Evolutionary conservation across 129 eudicot species (phyloP), one percentile per base, ranked within the genome.

Genomic region (Erigeron canadensis): DNA sequence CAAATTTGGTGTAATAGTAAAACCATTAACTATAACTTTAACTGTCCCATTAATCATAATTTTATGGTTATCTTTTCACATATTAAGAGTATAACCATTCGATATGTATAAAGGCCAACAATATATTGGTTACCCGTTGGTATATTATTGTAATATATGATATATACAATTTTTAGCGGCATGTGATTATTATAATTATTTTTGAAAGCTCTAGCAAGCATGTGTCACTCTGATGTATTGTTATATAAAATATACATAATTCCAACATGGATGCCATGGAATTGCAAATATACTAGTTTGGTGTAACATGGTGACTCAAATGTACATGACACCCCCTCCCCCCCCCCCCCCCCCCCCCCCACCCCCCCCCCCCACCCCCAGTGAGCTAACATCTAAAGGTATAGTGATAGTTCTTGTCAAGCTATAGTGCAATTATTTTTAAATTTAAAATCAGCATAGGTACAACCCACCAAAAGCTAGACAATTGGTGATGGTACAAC

Each of bases 351-450:
- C n/a, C n/a, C n/a, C n/a, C n/a, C n/a, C n/a, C n/a, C n/a, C n/a
- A n/a, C n/a, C n/a, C n/a, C n/a, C n/a, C n/a, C n/a, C n/a, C n/a
- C n/a, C n/a, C n/a, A n/a, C n/a, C 70, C 16, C 64, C 10, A 45
- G 40, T 76, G 80, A 43, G n/a, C n/a, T 12, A 56, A 47, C 61
- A 37, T 40, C 53, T 59, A 67, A 46, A 69, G 75, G 70, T 56
- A 61, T 77, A 69, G 75, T 77, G 81, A 77, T 69, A 38, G 71
- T 69, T 77, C 81, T 77, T 62, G 63, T 77, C 81, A 77, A 77
- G 60, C 63, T 59, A 21, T 21, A 69, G 75, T 39, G 75, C 75
- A 77, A 77, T 77, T 38, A 77, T 77, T 47, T 1, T 28, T 28
- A 28, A 69, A 77, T 60, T n/a, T n/a, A n/a, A n/a, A n/a, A n/a